Evolutionary conservation across 805 yeast genomes (phyloP), one percentile per base, ranked within the genome.

Genomic region (Candida orba): DNA sequence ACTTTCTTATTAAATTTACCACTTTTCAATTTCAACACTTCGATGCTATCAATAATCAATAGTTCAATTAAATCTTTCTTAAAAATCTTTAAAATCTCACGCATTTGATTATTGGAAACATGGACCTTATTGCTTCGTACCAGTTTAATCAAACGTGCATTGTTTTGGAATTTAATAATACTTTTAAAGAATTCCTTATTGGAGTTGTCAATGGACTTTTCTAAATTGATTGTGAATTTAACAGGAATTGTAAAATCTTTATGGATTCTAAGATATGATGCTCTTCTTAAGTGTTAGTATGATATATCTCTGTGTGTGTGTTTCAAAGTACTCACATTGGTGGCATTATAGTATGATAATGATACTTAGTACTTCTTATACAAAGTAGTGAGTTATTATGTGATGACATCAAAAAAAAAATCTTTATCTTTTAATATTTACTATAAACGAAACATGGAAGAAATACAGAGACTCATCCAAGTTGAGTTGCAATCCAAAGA

Each of bases 71-170:
- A 15, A 3, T 49, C 45, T 0, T 49, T 50, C 32, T 49, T 51
- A 15, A 57, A 32, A 1, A 45, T 45, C 3, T 12, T 25, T 6
- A 51, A 39, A 3, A 57, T 44, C 10, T 47, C 44, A 6, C 34
- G 9, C 4, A 56, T 36, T 40, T 57, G 59, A 7, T 43, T 32
- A 35, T 57, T 56, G 6, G 57, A 54, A 9, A 57, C 40, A 32
- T 52, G 43, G 0, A 56, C 43, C 23, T 40, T 40, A 20, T 37
- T 33, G 9, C 29, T 36, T 34, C 35, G 27, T 13, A 30, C 40
- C 9, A 43, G 36, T 15, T 33, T 39, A 8, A 43, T 36, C 14
- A 43, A 22, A 8, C 46, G 8, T 13, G 46, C 36, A 29, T 43
- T 43, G 32, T 43, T 43, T n/a, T 43, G 46, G 6, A 43, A 29